Evolutionary conservation across 139 green algal genomes (phyloP), one percentile per base, ranked within the genome.

Genomic region (Micromonas commoda): DNA sequence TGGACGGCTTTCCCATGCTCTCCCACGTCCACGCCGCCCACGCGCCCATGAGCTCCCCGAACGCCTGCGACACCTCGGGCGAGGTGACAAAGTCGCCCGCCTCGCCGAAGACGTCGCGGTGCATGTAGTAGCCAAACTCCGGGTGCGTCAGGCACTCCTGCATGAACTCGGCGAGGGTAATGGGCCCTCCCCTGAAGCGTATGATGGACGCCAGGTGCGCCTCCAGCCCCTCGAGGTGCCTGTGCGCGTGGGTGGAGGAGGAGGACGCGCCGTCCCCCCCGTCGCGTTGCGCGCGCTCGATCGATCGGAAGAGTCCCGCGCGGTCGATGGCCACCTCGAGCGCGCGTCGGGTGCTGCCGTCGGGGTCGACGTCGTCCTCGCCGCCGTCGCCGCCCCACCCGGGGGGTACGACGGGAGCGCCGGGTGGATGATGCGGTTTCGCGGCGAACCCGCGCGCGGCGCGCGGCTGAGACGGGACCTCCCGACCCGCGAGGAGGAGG

Each of bases 51-150:
- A 72, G 89, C 90, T 99, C 95, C 2, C 95, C 95, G 87, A 98
- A 97, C 83, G 98, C 88, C 83, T 99, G 95, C 4, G 87, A 95
- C 54, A 99, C 92, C 76, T 99, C 95, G 23, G 95, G 95, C 0
- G 90, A 96, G 6, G 95, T 99, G 9, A 93, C 82, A 83, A 99
- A 99, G 86, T 98, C 91, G 20, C 95, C 95, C 0, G 66, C 26
- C 0, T 53, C 76, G 20, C 95, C 95, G 84, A 99, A 98, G 13
- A 97, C 95, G 76, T 97, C 90, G 0, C 85, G 63, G 26, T 78
- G 45, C 76, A 67, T 77, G 79, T 83, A 83, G 70, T 76, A 85
- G 29, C 80, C 80, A 34, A 64, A 37, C 32, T 65, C 28, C 3
- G 76, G 76, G 57, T 80, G 31, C 60, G 65, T 78, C 45, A 85